Conservation (phyloP, 345 rosid species). For the Hypericum androsaemum region DNA sequence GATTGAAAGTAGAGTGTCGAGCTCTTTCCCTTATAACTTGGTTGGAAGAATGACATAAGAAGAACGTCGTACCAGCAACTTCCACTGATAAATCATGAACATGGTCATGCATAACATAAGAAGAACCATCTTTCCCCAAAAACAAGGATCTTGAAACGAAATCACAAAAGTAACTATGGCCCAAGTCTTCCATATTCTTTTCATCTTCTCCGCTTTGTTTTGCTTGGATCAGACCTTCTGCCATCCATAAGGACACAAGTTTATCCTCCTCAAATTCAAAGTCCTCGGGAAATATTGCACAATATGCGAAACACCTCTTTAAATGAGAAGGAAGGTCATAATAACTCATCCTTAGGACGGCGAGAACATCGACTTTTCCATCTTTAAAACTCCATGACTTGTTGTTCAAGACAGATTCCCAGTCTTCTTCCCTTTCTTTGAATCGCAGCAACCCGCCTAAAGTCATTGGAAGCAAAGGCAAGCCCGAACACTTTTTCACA, state of each 20-base stretch:
- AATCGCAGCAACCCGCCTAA: background rate
- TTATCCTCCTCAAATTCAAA: background rate
- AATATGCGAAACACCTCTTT: constrained; percentile 1
- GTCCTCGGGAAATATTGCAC: background rate
- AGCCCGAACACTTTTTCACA: background rate
- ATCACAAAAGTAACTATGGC: too few relatives aligned
- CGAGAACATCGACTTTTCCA: background rate
- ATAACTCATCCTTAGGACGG: background rate
- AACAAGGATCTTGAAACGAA: too few relatives aligned
- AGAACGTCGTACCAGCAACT: too few relatives aligned
- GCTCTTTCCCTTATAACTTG: too few relatives aligned
- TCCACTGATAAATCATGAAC: too few relatives aligned
- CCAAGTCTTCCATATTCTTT: too few relatives aligned
- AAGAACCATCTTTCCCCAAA: too few relatives aligned
- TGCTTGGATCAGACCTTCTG: background rate
- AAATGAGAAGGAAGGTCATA: background rate
- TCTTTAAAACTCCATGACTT: background rate
- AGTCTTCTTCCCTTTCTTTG: background rate
- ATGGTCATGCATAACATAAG: too few relatives aligned
- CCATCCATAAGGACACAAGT: background rate
- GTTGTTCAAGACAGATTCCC: background rate
- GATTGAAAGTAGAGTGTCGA: too few relatives aligned
- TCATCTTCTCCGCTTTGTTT: too few relatives aligned
- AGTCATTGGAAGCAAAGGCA: background rate
- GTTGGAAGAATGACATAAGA: too few relatives aligned